Evolutionary conservation across 1,284 basidiomycete genomes (phyloP).

Genomic region (Cystobasidium pallidum): DNA sequence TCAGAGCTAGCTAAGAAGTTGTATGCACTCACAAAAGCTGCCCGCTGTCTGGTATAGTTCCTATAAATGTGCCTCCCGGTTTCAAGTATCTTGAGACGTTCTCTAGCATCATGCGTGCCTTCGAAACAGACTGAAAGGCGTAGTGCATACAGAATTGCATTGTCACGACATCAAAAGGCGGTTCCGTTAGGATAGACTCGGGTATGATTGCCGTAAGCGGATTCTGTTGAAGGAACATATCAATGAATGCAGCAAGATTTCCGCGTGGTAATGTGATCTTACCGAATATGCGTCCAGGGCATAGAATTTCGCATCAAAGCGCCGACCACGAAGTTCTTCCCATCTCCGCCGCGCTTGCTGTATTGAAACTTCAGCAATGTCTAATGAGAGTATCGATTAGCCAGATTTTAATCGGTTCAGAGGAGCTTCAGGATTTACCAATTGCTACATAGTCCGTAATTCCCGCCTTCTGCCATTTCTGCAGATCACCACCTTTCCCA

Average conservation of each 20-base stretch:
- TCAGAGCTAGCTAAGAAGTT: no score
- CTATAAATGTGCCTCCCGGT: slow-evolving; percentile 84
- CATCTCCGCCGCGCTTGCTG: slow-evolving; percentile 81
- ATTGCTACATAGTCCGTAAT: slow-evolving; percentile 79
- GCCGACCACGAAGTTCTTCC: slow-evolving; percentile 61
- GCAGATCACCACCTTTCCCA: slow-evolving; percentile 96
- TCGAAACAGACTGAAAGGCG: slow-evolving; percentile 85
- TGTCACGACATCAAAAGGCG: slow-evolving; percentile 86
- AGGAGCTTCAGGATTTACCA: slow-evolving; percentile 63
- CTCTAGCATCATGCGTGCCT: slow-evolving; percentile 87
- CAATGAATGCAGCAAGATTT: slow-evolving; percentile 24
- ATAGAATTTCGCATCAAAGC: slow-evolving; percentile 78
- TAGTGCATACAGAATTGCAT: slow-evolving; percentile 99
- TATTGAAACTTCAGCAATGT: slow-evolving; percentile 87
- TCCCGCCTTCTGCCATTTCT: slow-evolving; percentile 90
- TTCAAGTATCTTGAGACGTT: slow-evolving; percentile 84
- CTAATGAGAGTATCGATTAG: slow-evolving; percentile 59
- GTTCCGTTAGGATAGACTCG: slow-evolving; percentile 60
- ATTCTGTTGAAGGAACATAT: slow-evolving; percentile 57
- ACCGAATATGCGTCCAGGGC: slow-evolving; percentile 84
- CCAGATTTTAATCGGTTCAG: background rate
- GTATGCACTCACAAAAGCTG: slow-evolving; percentile 69
- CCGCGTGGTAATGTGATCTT: slow-evolving; percentile 47
- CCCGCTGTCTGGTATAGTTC: slow-evolving; percentile 88
- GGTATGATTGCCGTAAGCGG: slow-evolving; percentile 73